These are phyloP conservation scores for Volvariella surrecta DNA, from an alignment of 1,284 basidiomycete genomes.

Conservation along the genomic window DNA sequence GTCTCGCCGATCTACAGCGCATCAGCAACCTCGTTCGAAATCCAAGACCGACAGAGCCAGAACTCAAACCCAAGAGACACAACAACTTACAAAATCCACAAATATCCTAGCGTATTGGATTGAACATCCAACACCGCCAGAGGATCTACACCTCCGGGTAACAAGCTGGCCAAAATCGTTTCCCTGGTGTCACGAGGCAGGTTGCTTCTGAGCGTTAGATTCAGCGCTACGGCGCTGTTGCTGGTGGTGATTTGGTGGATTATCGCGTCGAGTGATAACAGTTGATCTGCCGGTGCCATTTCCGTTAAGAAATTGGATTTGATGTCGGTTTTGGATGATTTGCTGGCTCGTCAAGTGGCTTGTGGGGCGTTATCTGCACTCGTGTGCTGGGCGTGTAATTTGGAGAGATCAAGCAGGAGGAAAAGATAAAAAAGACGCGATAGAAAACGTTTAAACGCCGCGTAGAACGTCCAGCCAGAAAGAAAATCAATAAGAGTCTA, in stretches of 20 bases:
- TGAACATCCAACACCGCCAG: constrained; percentile 44
- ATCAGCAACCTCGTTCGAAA: too few relatives aligned
- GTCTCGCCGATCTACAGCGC: constrained; percentile 41
- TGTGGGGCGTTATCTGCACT: neutral
- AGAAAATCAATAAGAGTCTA: too few relatives aligned
- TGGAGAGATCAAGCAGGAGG: neutral
- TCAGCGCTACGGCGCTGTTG: constrained; percentile 26
- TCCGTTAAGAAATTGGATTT: too few relatives aligned
- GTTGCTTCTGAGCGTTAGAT: constrained; percentile 30
- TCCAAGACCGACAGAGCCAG: too few relatives aligned
- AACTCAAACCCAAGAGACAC: neutral
- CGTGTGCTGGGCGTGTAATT: neutral
- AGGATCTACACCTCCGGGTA: constrained; percentile 53
- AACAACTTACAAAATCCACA: constrained; percentile 60
- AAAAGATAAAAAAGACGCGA: too few relatives aligned
- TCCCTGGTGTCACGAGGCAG: constrained; percentile 40
- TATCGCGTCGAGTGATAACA: constrained; percentile 25
- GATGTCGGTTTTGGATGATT: neutral
- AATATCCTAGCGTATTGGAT: constrained; percentile 50
- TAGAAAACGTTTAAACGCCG: too few relatives aligned
- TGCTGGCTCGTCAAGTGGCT: neutral
- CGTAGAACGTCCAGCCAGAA: too few relatives aligned
- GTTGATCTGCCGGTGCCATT: neutral
- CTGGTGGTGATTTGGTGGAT: constrained; percentile 37
- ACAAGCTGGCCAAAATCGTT: constrained; percentile 34